A percentile compares a stretch with the other conserved stretches of the same genome.
Evolutionary conservation across 257 asterid species (phyloP).

Genomic region (Capsicum pubescens): DNA sequence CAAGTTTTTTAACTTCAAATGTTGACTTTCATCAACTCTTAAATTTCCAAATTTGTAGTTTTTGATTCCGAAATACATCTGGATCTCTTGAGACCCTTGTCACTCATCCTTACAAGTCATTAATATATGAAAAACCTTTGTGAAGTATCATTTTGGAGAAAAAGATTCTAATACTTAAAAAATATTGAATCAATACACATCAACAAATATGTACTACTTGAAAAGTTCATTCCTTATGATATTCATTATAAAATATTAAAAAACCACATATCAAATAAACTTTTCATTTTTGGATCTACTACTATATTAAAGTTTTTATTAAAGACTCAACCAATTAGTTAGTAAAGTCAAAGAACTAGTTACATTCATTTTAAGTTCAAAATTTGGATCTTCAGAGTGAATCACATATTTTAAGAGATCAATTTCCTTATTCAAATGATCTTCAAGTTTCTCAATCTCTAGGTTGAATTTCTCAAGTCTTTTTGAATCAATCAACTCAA

Average conservation of each 20-base stretch:
- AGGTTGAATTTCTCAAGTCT: background rate
- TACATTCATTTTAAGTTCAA: background rate
- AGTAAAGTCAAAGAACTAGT: background rate
- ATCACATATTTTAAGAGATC: background rate
- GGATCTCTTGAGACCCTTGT: background rate
- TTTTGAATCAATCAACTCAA: background rate
- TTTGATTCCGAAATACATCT: background rate
- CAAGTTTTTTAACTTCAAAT: too few relatives aligned
- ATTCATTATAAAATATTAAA: background rate
- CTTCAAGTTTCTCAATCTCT: background rate
- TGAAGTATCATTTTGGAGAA: background rate
- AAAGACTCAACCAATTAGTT: slow-evolving; percentile 9
- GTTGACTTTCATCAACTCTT: background rate
- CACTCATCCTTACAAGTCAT: slow-evolving; percentile 16
- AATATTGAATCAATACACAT: background rate
- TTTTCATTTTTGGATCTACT: background rate
- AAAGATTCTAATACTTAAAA: background rate
- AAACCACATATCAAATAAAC: background rate
- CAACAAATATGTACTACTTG: background rate
- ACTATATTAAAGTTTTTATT: background rate
- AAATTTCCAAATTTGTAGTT: background rate
- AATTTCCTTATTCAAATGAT: background rate
- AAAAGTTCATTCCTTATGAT: background rate
- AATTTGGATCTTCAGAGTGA: background rate
- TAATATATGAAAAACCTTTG: slow-evolving; percentile 27